phyloP scores from a whole-genome alignment of 2,329 filamentous ascomycete genomes.

The Sporothrix schenckii region DNA sequence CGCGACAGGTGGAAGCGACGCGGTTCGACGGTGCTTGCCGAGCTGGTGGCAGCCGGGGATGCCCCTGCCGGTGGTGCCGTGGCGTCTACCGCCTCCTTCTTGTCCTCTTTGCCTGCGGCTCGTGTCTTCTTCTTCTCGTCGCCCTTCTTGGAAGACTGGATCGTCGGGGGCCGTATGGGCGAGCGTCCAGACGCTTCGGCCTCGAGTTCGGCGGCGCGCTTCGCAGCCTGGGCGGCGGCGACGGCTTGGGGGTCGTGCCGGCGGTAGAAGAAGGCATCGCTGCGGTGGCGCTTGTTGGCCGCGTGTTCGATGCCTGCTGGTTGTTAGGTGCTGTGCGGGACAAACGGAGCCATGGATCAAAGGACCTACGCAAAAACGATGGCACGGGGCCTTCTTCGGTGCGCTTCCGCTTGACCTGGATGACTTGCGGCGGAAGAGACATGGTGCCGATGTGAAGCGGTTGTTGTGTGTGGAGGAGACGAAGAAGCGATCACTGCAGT shows the following conservation, averaged over 20 bases:
- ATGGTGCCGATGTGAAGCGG: slow-evolving; percentile 42
- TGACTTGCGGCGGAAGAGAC: slow-evolving; percentile 61
- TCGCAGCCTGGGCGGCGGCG: slow-evolving; percentile 27
- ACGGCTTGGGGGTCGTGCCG: slow-evolving; percentile 48
- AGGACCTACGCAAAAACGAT: slow-evolving; percentile 54
- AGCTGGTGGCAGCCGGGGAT: background rate
- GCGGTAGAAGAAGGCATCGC: slow-evolving; percentile 59
- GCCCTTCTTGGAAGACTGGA: slow-evolving; percentile 53
- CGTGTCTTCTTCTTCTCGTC: slow-evolving; percentile 40
- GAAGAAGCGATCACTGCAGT: background rate
- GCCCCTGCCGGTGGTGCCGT: background rate
- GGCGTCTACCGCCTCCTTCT: background rate
- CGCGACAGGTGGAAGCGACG: slow-evolving; percentile 60
- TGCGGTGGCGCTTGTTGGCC: slow-evolving; percentile 60
- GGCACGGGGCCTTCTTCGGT: slow-evolving; percentile 57
- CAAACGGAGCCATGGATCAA: too few relatives aligned
- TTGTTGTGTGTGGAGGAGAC: background rate
- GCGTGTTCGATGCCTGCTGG: slow-evolving; percentile 49
- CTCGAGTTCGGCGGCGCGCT: slow-evolving; percentile 24
- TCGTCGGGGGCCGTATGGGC: slow-evolving; percentile 39
- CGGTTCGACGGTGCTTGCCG: slow-evolving; percentile 42
- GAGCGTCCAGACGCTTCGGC: slow-evolving; percentile 40
- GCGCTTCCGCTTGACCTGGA: slow-evolving; percentile 65
- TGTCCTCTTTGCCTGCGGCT: background rate
- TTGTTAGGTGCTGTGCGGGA: slow-evolving; percentile 20